Conservation (phyloP, 1,139 yeast species). For the Lodderomyces theae region DNA sequence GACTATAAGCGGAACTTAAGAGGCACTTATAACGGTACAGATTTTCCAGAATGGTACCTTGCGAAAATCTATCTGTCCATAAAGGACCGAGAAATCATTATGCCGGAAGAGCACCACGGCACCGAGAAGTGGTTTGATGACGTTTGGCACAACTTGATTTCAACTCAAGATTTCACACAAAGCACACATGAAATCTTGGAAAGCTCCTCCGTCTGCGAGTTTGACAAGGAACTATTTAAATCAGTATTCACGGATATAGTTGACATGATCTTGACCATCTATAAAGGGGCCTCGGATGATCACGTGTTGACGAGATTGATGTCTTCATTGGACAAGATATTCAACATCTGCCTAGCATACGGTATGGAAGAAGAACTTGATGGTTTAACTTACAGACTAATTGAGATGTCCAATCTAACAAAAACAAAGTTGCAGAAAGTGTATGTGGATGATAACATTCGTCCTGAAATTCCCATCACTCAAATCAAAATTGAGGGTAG, state of each 20-base stretch:
- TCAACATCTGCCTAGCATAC: conserved; percentile 69
- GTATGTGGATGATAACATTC: conserved; percentile 24
- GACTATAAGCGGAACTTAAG: conserved; percentile 78
- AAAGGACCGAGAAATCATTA: conserved; percentile 81
- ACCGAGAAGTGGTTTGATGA: conserved; percentile 89
- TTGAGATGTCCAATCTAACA: conserved; percentile 60
- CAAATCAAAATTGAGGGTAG: conserved; percentile 49
- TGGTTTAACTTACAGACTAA: conserved; percentile 57
- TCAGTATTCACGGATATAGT: conserved; percentile 60
- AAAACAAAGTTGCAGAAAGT: conserved; percentile 16
- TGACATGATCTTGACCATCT: conserved; percentile 69
- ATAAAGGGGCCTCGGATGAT: conserved; percentile 87
- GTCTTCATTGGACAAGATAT: conserved; percentile 82
- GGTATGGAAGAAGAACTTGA: conserved; percentile 58
- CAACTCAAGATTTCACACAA: conserved; percentile 35
- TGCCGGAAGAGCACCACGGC: conserved; percentile 97
- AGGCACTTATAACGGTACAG: conserved; percentile 73
- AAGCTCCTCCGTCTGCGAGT: conserved; percentile 33
- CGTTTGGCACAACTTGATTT: conserved; percentile 83
- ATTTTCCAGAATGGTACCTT: conserved; percentile 85
- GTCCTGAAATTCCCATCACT: conserved; percentile 49
- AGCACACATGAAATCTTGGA: conserved; percentile 20
- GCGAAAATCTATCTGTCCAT: conserved; percentile 79
- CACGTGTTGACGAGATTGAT: conserved; percentile 83
- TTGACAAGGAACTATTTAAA: conserved; percentile 70